Percentiles rank a stretch among this genome's conserved stretches.
These are phyloP conservation scores for Suhomyces guaymorum DNA, from an alignment of 1,139 yeast species.

Conservation along the genomic window DNA sequence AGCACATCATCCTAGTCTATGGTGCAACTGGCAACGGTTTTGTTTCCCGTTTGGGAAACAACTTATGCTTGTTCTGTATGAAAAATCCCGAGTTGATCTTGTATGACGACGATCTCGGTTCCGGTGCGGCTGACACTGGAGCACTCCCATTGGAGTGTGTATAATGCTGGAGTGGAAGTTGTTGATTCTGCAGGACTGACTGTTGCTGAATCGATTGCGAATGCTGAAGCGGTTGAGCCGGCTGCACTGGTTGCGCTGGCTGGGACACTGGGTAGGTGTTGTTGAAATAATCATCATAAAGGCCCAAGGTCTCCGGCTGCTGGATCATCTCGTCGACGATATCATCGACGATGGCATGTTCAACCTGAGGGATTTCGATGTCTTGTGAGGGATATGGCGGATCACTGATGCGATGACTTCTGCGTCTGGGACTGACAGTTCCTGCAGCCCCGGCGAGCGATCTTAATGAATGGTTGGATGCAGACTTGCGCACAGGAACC, in stretches of 20 bases:
- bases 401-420: constrained; percentile 11
- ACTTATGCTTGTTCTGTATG: constrained; percentile 14
- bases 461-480: constrained; percentile 9
- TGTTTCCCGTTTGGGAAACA: constrained; percentile 11
- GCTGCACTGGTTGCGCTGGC: background rate
- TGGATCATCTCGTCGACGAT: constrained; percentile 6
- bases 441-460: constrained; percentile 2
- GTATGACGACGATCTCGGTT: constrained; percentile 9
- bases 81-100: constrained; percentile 14
- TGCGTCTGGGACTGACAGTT: constrained; percentile 3
- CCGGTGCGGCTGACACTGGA: constrained; percentile 3
- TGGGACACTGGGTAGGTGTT: constrained; percentile 1
- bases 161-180: constrained; percentile 2
- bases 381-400: constrained; percentile 11
- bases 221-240: background rate
- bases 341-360: constrained; percentile 10
- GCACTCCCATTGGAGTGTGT: background rate
- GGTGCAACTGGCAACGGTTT: constrained; percentile 12
- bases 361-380: constrained; percentile 8
- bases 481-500: constrained; percentile 7
- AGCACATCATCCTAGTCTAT: background rate
- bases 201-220: constrained; percentile 2
- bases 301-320: constrained; percentile 4
- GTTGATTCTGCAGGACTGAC: too few species aligned
- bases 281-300: constrained; percentile 12